These are phyloP conservation scores for Rhizopus delemar DNA, from an alignment of 371 early-diverging fungal genomes.

Conservation along the genomic window DNA sequence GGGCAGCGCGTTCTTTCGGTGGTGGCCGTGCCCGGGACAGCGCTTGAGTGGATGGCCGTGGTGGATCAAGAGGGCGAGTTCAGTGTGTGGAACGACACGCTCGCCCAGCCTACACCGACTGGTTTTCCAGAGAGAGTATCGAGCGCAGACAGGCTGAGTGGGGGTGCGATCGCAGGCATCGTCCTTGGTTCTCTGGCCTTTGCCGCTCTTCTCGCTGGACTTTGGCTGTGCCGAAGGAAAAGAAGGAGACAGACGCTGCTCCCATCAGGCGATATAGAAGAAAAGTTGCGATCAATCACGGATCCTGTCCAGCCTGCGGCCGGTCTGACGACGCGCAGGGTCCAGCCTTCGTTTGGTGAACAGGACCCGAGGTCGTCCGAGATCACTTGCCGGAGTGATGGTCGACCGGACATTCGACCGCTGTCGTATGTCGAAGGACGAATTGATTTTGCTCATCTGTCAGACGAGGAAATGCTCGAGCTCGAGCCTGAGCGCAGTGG, in stretches of 20 bases:
- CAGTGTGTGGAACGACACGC: too few species aligned
- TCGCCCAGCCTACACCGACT: too few species aligned
- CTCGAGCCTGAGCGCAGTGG: conserved; percentile 22
- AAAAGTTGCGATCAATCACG: too few species aligned
- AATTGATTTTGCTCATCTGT: conserved; percentile 20
- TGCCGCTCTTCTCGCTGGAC: not conserved
- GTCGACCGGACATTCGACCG: conserved; percentile 24
- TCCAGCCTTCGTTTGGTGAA: not conserved
- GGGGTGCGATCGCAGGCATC: conserved; percentile 26
- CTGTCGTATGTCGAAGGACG: conserved; percentile 9
- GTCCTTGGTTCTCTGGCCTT: conserved; percentile 19
- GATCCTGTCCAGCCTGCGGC: not conserved
- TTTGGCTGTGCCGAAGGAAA: conserved; percentile 4
- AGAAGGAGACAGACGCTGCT: not conserved
- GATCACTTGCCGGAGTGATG: conserved; percentile 2
- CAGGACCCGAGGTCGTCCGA: not conserved
- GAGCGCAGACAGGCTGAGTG: not conserved
- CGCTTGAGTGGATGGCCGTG: not conserved
- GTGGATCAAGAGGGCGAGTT: too few species aligned
- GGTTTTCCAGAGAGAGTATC: too few species aligned
- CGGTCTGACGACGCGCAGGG: not conserved
- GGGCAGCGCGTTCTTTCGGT: not conserved
- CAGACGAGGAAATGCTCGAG: conserved; percentile 12
- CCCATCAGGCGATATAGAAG: too few species aligned
- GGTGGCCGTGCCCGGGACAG: not conserved